phyloP scores from a whole-genome alignment of 352 stramenopile species.

The Globisporangium rhizosaccharum region DNA sequence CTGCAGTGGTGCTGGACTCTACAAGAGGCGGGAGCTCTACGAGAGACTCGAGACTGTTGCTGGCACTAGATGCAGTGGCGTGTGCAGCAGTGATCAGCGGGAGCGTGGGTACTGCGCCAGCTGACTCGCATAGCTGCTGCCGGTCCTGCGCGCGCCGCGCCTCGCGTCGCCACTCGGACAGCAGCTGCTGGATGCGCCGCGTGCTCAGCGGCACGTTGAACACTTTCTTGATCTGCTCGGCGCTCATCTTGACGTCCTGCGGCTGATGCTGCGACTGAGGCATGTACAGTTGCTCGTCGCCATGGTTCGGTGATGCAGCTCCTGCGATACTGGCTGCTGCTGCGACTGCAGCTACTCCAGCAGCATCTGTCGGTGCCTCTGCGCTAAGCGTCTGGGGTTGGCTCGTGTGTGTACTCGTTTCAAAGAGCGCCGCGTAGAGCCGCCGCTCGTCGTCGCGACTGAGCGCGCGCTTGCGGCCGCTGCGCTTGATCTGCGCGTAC shows the following conservation, averaged over 20 bases:
- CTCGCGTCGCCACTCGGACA: constrained; percentile 39
- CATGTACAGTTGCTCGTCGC: not conserved
- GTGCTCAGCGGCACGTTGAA: constrained; percentile 46
- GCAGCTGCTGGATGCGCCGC: constrained; percentile 50
- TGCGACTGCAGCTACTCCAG: not conserved
- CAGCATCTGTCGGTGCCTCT: not conserved
- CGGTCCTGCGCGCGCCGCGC: constrained; percentile 29
- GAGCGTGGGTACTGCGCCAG: not conserved
- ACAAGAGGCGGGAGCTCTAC: not conserved
- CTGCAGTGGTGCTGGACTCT: too few species aligned
- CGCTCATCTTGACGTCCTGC: constrained; percentile 27
- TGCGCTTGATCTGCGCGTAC: constrained; percentile 49
- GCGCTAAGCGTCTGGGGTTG: not conserved
- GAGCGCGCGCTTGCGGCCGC: constrained; percentile 42
- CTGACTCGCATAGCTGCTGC: constrained; percentile 2
- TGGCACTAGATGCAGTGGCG: not conserved
- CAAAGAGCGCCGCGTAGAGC: constrained; percentile 31
- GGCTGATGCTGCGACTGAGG: too few species aligned
- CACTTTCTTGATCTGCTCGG: constrained; percentile 40
- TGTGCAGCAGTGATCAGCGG: not conserved
- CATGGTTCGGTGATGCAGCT: too few species aligned
- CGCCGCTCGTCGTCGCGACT: constrained; percentile 34
- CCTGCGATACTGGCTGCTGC: not conserved
- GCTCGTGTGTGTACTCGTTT: not conserved
- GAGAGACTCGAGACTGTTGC: not conserved